A percentile compares a stretch with the other conserved stretches of the same genome.
These are phyloP conservation scores for Dissoconium aciculare DNA, from an alignment of 2,329 filamentous ascomycete genomes.

Conservation along the genomic window DNA sequence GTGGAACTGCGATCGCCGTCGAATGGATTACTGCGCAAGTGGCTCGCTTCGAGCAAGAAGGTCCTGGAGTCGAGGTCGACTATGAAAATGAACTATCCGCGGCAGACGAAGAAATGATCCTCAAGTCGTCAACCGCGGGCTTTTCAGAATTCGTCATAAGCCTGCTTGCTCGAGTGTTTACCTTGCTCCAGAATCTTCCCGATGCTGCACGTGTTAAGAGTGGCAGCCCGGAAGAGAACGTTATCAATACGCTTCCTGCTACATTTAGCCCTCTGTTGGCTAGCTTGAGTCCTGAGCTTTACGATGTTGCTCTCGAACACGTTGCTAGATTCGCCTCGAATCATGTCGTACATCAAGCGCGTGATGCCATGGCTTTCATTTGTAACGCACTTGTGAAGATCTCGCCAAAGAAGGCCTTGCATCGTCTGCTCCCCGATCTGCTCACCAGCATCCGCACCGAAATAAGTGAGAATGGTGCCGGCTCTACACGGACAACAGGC, in stretches of 20 bases:
- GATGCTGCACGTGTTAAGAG: constrained; percentile 78
- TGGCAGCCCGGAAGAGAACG: constrained; percentile 87
- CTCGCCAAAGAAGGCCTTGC: constrained; percentile 82
- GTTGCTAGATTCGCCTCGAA: constrained; percentile 80
- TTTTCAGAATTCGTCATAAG: constrained; percentile 86
- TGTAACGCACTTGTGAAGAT: constrained; percentile 93
- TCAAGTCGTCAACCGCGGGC: constrained; percentile 85
- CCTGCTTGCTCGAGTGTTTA: constrained; percentile 87
- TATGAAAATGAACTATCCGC: constrained; percentile 71
- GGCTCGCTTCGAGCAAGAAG: constrained; percentile 80
- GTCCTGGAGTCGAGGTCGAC: constrained; percentile 70
- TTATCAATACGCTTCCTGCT: constrained; percentile 87
- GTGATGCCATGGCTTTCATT: constrained; percentile 97
- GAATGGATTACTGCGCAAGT: constrained; percentile 92
- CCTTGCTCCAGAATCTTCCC: constrained; percentile 82
- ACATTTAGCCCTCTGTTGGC: constrained; percentile 83
- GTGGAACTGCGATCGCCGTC: constrained; percentile 50
- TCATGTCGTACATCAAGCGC: constrained; percentile 90
- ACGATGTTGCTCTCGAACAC: constrained; percentile 82
- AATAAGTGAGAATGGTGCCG: constrained; percentile 91
- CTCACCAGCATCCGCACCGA: constrained; percentile 87
- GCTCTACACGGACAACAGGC: constrained; percentile 84
- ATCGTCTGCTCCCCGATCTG: constrained; percentile 77
- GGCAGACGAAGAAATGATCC: constrained; percentile 71
- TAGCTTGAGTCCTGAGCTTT: constrained; percentile 80